Evolutionary conservation across 345 rosid genomes (phyloP), one percentile per base, ranked within the genome.

Genomic region (Excoecaria cochinchinensis): DNA sequence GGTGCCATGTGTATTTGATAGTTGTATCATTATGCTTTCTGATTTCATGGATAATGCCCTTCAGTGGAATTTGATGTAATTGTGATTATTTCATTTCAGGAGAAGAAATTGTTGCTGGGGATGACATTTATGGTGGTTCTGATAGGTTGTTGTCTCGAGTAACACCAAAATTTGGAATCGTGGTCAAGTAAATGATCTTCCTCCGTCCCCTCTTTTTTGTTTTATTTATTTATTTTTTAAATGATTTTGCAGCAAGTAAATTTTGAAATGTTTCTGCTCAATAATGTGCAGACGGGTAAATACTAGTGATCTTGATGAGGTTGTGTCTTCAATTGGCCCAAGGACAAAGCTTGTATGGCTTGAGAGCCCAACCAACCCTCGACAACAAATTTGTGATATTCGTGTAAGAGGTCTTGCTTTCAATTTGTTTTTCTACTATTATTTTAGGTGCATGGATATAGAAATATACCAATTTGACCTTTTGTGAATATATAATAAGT

Each of bases 41-140:
- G 10, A 7, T 36, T 52, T 50, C 70, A 64, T 16, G 11, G 21
- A 74, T 14, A 21, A 21, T 46, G 11, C 22, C 14, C 13, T 6
- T 14, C 17, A 8, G 42, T 60, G 61, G 24, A 69, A 69, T 38
- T 61, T 61, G 12, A 57, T 21, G 21, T 67, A 74, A 69, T 42
- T 39, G 17, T 40, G 4, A 22, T 12, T 60, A 9, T 68, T 40
- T 52, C 42, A 70, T 55, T 31, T 65, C 70, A 92, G 99, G 98
- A 25, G 84, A 85, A 74, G 98, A 95, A 82, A 87, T 93, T 86
- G 91, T 93, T 73, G 99, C 97, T 47, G 97, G 97, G 70, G 97
- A 96, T 78, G 98, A 93, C 82, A 63, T 96, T 8, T 96, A 96
- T 83, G 97, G 98, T 64, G 98, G 98, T 67, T 89, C 99, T 21